These are phyloP conservation scores for Tolypocladium sp. DNA, from an alignment of 2,329 filamentous ascomycete genomes.

Conservation along the genomic window DNA sequence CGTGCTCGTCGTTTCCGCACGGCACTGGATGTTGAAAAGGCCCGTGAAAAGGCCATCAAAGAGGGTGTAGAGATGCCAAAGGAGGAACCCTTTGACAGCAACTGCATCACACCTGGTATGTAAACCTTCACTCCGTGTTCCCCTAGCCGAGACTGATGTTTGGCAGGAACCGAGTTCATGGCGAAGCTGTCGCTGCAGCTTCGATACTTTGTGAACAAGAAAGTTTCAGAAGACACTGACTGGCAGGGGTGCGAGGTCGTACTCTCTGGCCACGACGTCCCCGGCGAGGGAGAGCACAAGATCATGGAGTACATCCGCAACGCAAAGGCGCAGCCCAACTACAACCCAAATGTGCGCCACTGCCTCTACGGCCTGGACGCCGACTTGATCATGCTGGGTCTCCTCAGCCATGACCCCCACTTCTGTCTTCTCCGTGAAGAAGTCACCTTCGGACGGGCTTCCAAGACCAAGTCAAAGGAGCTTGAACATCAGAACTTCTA, in stretches of 20 bases:
- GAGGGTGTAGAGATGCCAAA: conserved; percentile 91
- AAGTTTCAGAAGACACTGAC: conserved; percentile 90
- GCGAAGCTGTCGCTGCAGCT: conserved; percentile 87
- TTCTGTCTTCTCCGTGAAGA: conserved; percentile 96
- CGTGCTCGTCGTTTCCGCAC: conserved; percentile 91
- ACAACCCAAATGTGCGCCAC: conserved; percentile 88
- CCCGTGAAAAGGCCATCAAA: conserved; percentile 81
- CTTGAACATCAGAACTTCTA: conserved; percentile 99
- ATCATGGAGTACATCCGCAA: conserved; percentile 99
- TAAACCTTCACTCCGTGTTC: background rate
- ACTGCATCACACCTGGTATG: conserved; percentile 87
- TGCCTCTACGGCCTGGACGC: conserved; percentile 96
- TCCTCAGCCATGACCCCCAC: conserved; percentile 95
- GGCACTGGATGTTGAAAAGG: conserved; percentile 80
- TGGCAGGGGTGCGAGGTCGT: conserved; percentile 98
- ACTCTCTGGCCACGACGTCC: conserved; percentile 93
- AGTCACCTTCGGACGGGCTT: conserved; percentile 88
- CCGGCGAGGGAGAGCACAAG: conserved; percentile 97
- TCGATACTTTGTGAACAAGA: conserved; percentile 98
- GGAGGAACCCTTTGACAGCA: conserved; percentile 95
- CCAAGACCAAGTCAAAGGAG: conserved; percentile 85
- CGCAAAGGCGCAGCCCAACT: conserved; percentile 88
- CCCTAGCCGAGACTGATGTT: conserved; percentile 5
- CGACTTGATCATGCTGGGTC: conserved; percentile 95
- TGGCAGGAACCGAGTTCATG: conserved; percentile 79